Base-by-base conservation (phyloP, 257 asterid genomes). In the Ilex aquifolium region DNA sequence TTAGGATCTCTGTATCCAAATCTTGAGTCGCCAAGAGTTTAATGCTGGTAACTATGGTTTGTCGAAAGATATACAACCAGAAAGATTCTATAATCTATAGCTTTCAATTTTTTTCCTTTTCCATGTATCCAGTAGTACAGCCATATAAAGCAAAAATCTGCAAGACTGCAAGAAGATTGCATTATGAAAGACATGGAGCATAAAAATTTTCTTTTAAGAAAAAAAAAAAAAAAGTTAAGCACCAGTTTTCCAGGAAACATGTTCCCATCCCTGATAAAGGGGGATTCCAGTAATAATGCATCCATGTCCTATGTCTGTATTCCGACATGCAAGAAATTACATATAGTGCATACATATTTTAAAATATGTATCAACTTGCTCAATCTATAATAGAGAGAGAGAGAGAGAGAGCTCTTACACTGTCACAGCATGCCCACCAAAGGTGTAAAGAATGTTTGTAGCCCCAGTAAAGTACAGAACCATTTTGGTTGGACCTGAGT, bases 381-480 rank as follows among this genome's bases (percentile, higher is more conserved):
- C 13, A 30, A 46, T 6, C 4, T 17, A 36, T 8, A 39, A 36
- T 8, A 39, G 9, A 63, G 53, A 31, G 10, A 57, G 32, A 1
- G 27, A 14, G 53, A 21, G 44, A 59, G 50, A 63, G 52, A 61
- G 72, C 91, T 80, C 54, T 21, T 21, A 88, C 96, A 88, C 96
- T 14, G 95, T 88, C 73, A 88, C 96, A 71, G 96, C 96, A 72
- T 88, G 96, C 1, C 95, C 96, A 65, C 96, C 96, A 75, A 88
- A 88, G 59, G 96, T 88, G 46, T 88, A 88, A 65, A 88, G 96
- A 77, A 88, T 85, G 74, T 88, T 88, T 62, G 96, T 88, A 69
- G 96, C 92, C 69, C 96, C 96, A 60, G 96, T 85, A 61, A 88
- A 85, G 84, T 88, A 88, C 48, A 88, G 92, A 52, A 88, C 95